Base-by-base conservation (phyloP, 345 rosid genomes). In the Linum lewisii region DNA sequence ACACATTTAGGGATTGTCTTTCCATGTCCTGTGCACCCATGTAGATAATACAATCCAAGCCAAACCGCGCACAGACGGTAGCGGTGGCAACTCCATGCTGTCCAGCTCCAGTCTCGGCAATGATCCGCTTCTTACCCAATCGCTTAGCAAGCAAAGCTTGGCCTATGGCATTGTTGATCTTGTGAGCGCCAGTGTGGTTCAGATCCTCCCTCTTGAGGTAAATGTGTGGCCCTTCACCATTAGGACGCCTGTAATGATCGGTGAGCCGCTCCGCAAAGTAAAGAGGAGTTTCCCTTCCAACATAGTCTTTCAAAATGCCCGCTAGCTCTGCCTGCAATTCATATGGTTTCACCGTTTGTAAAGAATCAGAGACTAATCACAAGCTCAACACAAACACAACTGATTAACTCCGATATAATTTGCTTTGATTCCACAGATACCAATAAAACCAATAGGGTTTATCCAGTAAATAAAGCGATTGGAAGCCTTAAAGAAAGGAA, bases 21-120 rank as follows among this genome's bases (percentile, higher is more conserved):
- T 89, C 94, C 97, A 93, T 85, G 58, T 93, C 97, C 67, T 87
- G 88, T 38, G 94, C 95, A 54, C 97, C 99, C 97, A 93, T 93
- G 51, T 89, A 93, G 64, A 89, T 75, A 54, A 83, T 73, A 60
- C 99, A 93, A 68, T 72, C 66, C 77, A 93, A 65, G 61, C 90
- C 94, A 1, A 93, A 89, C 67, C 88, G 78, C 0, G 99, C 95
- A 58, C 97, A 93, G 19, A 87, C 97, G 5, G 97, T 87, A 15
- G 99, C 97, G 7, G 99, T 93, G 2, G 97, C 97, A 51, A 93
- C 97, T 56, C 97, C 99, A 22, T 93, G 97, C 70, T 93, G 95
- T 68, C 97, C 97, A 18, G 99, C 97, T 14, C 99, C 97, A 37
- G 92, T 89, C 67, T 89, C 99, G 51, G 95, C 97, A 37, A 93